phyloP scores from a whole-genome alignment of 768 basidiomycete genomes.

The Ramaria sp. region DNA sequence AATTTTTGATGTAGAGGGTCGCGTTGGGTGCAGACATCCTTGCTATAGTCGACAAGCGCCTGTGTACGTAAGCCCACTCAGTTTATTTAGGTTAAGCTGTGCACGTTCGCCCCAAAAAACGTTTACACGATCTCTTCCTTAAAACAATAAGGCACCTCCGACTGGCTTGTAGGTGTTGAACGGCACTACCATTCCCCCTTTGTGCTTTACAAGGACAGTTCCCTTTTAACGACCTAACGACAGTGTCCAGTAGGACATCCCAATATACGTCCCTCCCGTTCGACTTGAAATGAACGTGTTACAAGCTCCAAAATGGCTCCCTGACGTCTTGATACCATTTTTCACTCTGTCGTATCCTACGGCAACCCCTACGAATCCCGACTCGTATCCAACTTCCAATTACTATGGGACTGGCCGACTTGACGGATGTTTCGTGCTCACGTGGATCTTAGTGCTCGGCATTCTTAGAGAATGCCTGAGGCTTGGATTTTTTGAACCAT shows the following conservation, averaged over 20 bases:
- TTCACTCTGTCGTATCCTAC: slow-evolving; percentile 64
- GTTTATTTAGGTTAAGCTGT: not conserved
- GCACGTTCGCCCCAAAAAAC: not conserved
- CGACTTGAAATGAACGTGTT: slow-evolving; percentile 25
- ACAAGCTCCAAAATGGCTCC: slow-evolving; percentile 32
- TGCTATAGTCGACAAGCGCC: slow-evolving; percentile 20
- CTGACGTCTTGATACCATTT: slow-evolving; percentile 53
- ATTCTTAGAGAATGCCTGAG: slow-evolving; percentile 71
- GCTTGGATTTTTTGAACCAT: slow-evolving; percentile 64
- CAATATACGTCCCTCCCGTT: not conserved
- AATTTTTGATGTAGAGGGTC: slow-evolving; percentile 86
- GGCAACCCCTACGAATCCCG: slow-evolving; percentile 40
- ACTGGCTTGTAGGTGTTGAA: not conserved
- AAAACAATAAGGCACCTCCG: not conserved
- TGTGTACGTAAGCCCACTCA: slow-evolving; percentile 2
- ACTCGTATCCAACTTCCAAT: slow-evolving; percentile 60
- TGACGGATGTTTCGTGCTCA: slow-evolving; percentile 71
- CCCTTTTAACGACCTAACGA: not conserved
- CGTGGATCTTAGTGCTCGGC: slow-evolving; percentile 84
- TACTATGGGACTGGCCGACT: slow-evolving; percentile 67
- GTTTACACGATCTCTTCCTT: not conserved
- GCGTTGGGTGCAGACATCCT: slow-evolving; percentile 55
- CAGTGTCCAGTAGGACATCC: not conserved
- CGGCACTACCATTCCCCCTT: not conserved
- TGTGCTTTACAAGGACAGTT: not conserved